Base-by-base conservation (phyloP, 2,329 filamentous ascomycete species). In the Bipolaris bicolor region DNA sequence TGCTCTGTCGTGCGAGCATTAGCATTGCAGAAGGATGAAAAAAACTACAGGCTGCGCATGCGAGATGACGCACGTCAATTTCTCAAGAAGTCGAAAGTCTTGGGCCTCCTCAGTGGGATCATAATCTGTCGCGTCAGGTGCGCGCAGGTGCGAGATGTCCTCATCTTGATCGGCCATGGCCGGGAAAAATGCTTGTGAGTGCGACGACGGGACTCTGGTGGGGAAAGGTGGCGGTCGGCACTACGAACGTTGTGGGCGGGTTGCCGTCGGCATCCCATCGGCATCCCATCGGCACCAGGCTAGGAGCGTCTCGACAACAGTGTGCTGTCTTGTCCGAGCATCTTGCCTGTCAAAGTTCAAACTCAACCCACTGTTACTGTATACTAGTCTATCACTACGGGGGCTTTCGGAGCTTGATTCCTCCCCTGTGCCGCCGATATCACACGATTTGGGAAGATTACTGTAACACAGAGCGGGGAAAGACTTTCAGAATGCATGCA, bases 81-180 rank as follows among this genome's bases (percentile, higher is more conserved):
- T 80, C 60, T 80, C 81, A 39, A 89, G 88, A 61, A 93, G 88
- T 63, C 90, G 88, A 76, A 94, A 97, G 78, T 98, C 94, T 70
- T 93, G 92, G 1, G 88, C 86, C 74, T 93, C 90, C 67, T 97
- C 93, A 39, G 89, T 89, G 51, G 88, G 82, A 74, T 88, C 70
- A 82, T 69, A 58, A 7, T 75, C 73, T 10, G 48, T 69, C 13
- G 63, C 55, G 6, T 68, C 65, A 3, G 64, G 62, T 22, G 50
- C 67, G 39, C 61, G 62, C 46, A 74, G 53, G 31, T 70, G 65
- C 43, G 71, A 64, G 5, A 67, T 49, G 22, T 76, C 73, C 52
- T 76, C 74, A 52, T 76, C 73, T 61, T 72, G 69, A 63, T 76
- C 73, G 18, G 69, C 72, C 73, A 76, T 75, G 50, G 34, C 58